Evolutionary conservation across 1,284 basidiomycete genomes (phyloP), one percentile per base, ranked within the genome.

Genomic region (Vanrija sp.): DNA sequence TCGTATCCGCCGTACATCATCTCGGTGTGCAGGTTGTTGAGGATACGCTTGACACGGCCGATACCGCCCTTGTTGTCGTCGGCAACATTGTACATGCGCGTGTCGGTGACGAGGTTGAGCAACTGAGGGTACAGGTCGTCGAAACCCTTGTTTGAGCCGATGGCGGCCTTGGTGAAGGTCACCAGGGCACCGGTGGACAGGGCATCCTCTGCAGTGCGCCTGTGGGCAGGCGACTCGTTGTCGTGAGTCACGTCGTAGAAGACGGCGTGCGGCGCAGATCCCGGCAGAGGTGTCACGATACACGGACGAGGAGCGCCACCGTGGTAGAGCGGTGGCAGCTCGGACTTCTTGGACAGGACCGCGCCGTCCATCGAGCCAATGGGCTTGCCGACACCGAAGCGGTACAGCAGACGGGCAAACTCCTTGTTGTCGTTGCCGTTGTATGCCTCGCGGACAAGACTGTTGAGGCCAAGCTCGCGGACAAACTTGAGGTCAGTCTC

Each of bases 191-290:
- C 93, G 0, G 90, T 92, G 6, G 90, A 87, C n/a, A 97, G 82
- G 0, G 91, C 87, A 71, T 97, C 91, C 73, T 95, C 90, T 6
- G 92, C 90, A 1, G 89, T 88, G 39, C 91, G 85, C 74, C 95
- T 96, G 76, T 89, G 83, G 10, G 86, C 75, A 1, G 88, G 89
- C 1, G 91, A 87, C 74, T 97, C 91, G 69, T 97, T 97, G 78
- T 97, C 93, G 77, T 97, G 93, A 0, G 94, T 97, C 57, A 91
- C 81, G 71, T 97, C 94, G 77, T 92, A 96, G 71, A 96, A 82
- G 29, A 96, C 82, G 1, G 93, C 91, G 68, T 97, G 94, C 1
- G 93, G 93, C 38, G 81, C 78, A 0, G 89, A 91, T 3, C 94
- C 93, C 57, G 86, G 84, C 51, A 93, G 81, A 8, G 89, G 87